These are phyloP conservation scores for Capsicum baccatum DNA, from an alignment of 257 asterid species.

Conservation along the genomic window DNA sequence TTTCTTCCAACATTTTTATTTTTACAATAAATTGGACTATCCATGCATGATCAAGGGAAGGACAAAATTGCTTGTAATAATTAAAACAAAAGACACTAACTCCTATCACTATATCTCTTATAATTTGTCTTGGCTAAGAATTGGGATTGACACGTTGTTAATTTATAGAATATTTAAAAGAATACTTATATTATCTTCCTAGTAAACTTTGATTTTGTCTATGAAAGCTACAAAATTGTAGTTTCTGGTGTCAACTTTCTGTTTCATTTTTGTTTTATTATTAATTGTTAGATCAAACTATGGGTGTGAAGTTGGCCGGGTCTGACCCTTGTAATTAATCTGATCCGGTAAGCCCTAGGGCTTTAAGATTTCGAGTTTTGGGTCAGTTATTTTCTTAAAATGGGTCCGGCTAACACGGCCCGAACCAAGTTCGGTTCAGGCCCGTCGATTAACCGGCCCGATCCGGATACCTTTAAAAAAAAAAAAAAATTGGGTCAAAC, in stretches of 20 bases:
- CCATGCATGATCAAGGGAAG: not conserved
- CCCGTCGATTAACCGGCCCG: no score
- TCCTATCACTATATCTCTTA: not conserved
- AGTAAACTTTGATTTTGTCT: not conserved
- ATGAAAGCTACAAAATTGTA: constrained; percentile 26
- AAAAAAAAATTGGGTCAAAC: no score
- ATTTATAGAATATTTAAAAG: not conserved
- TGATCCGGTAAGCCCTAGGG: no score
- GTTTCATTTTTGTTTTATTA: constrained; percentile 3
- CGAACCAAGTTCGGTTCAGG: no score
- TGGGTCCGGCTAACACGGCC: no score
- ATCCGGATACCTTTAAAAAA: no score
- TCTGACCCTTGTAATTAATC: no score
- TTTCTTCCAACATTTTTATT: not conserved
- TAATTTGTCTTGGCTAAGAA: not conserved
- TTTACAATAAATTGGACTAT: not conserved
- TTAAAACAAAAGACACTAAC: not conserved
- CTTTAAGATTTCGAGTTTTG: no score
- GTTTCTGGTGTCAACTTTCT: constrained; percentile 21
- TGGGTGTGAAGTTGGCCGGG: no score
- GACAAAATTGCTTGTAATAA: constrained; percentile 20
- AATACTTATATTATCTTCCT: not conserved
- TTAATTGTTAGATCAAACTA: not conserved
- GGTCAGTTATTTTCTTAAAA: no score
- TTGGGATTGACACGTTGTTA: not conserved